A percentile compares a stretch with the other conserved stretches of the same genome.
phyloP scores from a whole-genome alignment of 2,329 filamentous ascomycete species.

The Apiospora hydei region DNA sequence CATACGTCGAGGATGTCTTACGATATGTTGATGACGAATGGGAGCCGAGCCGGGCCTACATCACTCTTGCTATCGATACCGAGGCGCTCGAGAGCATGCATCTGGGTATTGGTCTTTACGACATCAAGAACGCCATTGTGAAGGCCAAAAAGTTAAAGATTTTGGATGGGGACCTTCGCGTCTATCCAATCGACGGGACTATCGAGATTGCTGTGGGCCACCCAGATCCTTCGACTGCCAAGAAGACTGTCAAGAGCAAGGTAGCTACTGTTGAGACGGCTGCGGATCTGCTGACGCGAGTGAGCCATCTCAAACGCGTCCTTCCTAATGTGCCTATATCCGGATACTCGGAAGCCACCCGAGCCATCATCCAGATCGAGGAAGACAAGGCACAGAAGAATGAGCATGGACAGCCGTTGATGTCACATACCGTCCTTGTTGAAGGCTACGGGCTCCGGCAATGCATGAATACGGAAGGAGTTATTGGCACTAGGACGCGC shows the following conservation, averaged over 20 bases:
- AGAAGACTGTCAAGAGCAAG: conserved; percentile 56
- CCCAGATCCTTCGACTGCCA: conserved; percentile 55
- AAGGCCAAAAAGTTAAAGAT: conserved; percentile 86
- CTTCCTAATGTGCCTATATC: conserved; percentile 87
- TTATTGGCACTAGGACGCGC: conserved; percentile 76
- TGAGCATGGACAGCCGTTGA: conserved; percentile 20
- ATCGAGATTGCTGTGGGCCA: conserved; percentile 78
- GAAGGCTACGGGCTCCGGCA: conserved; percentile 91
- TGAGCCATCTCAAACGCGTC: conserved; percentile 84
- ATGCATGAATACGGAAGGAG: conserved; percentile 93
- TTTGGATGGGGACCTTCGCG: conserved; percentile 68
- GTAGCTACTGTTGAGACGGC: conserved; percentile 57
- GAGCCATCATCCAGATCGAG: conserved; percentile 88
- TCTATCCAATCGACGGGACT: conserved; percentile 59
- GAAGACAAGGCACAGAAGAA: conserved; percentile 54
- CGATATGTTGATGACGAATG: conserved; percentile 87
- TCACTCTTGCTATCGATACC: conserved; percentile 83
- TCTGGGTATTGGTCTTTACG: conserved; percentile 75
- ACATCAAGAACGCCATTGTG: conserved; percentile 80
- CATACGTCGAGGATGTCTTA: conserved; percentile 83
- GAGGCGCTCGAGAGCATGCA: conserved; percentile 81
- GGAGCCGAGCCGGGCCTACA: conserved; percentile 76
- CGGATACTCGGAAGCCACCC: conserved; percentile 83
- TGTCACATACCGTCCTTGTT: conserved; percentile 74
- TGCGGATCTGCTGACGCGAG: conserved; percentile 74